These are phyloP conservation scores for Pseudoneurospora amorphoporcata DNA, from an alignment of 495 filamentous ascomycete species.

Conservation along the genomic window DNA sequence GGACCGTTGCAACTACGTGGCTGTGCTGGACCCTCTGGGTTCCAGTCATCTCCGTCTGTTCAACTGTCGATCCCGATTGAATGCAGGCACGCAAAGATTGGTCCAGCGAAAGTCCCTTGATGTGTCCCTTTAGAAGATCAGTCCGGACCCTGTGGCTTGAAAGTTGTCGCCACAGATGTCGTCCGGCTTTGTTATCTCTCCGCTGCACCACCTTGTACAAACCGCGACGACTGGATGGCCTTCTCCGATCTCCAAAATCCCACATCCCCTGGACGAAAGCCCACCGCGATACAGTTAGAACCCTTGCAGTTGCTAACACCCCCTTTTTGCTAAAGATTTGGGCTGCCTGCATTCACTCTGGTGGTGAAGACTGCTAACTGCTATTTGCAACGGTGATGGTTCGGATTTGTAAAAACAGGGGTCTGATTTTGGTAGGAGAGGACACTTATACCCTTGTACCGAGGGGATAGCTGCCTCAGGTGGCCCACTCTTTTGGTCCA, in stretches of 20 bases:
- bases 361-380: too few relatives aligned
- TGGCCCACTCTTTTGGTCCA: too few relatives aligned
- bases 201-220: neutral
- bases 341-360: too few relatives aligned
- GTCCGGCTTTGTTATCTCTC: neutral
- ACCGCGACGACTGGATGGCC: neutral
- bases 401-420: too few relatives aligned
- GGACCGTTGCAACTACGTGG: neutral
- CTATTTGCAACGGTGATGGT: too few relatives aligned
- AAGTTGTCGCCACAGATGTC: neutral
- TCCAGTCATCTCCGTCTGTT: neutral
- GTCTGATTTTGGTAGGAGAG: too few relatives aligned
- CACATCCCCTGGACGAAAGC: neutral
- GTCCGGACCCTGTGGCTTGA: neutral
- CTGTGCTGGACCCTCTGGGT: slow-evolving; percentile 3
- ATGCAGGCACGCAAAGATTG: neutral
- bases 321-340: too few relatives aligned
- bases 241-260: neutral
- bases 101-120: neutral
- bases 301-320: too few relatives aligned
- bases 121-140: neutral
- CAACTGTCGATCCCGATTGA: neutral
- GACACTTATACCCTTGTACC: too few relatives aligned
- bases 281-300: neutral
- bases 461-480: too few relatives aligned